Evolutionary conservation across 2,329 filamentous ascomycete species (phyloP), one percentile per base, ranked within the genome.

Genomic region (Fusarium sp.): DNA sequence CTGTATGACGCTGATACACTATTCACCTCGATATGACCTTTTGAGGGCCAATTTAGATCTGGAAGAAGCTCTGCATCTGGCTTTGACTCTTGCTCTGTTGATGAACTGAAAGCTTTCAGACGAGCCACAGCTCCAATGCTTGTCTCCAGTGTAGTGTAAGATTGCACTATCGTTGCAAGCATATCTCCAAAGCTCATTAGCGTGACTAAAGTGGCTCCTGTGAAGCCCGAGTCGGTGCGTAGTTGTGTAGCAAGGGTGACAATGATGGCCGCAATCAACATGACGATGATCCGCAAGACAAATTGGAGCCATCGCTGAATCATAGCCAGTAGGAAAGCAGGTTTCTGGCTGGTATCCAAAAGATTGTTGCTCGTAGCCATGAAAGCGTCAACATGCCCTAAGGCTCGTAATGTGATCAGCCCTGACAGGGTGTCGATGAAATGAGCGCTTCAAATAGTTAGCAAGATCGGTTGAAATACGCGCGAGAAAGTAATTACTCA

Each of bases 281-380:
- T 81, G 2, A 87, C 82, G 2, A 86, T 74, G 7, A 86, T 56
- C 46, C 84, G 79, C 5, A 89, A 73, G 0, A 82, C 80, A 3
- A 89, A 77, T 0, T 74, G 80, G 3, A 89, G 78, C 86, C 87
- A 89, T 44, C 83, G 81, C 73, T 90, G 87, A 22, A 89, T 82
- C 65, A 68, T 70, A 20, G 56, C 56, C 2, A 70, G 54, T n/a
- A 70, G 20, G 13, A 68, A 70, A 2, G 62, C 53, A 1, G 67
- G 65, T 3, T 87, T 80, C 70, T 89, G 89, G 11, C 85, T 87
- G 1, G 75, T 77, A 70, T 89, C 82, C 9, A 89, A 73, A 0
- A 88, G 79, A 3, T 55, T 43, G 19, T 62, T 37, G 13, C 80
- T 75, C 83, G 15, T 47, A 4, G 19, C n/a, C 13, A 48, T 32